Conservation (phyloP, 1,284 basidiomycete species). For the Cerrena zonata region DNA sequence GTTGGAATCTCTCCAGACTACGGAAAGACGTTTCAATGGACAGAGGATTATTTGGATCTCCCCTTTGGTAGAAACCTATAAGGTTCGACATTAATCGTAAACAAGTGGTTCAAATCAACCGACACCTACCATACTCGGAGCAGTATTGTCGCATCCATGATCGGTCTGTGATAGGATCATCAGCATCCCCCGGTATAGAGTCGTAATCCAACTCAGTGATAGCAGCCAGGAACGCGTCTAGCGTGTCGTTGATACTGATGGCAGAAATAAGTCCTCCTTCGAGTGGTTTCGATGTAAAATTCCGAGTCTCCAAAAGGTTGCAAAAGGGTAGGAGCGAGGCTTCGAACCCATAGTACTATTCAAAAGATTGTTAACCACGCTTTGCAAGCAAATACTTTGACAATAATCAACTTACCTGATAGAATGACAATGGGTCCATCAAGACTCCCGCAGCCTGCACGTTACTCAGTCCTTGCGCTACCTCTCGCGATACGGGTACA, state of each 20-base stretch:
- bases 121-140: conserved; percentile 41
- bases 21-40: conserved; percentile 44
- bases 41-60: conserved; percentile 38
- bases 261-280: conserved; percentile 35
- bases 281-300: conserved; percentile 32
- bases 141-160: conserved; percentile 54
- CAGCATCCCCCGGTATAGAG: conserved; percentile 34
- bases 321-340: conserved; percentile 43
- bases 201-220: conserved; percentile 42
- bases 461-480: conserved; percentile 33
- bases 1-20: conserved; percentile 40
- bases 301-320: conserved; percentile 41
- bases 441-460: conserved; percentile 37
- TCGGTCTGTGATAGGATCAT: conserved; percentile 37
- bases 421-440: conserved; percentile 45
- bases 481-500: conserved; percentile 30
- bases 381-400: background rate
- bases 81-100: background rate
- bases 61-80: conserved; percentile 45
- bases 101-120: background rate
- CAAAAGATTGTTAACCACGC: background rate
- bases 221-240: conserved; percentile 38
- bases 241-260: conserved; percentile 30
- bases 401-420: conserved; percentile 34
- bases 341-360: conserved; percentile 43